A percentile compares a stretch with the other conserved stretches of the same genome.
Evolutionary conservation across 208 protist species (phyloP).

Genomic region (Naegleria fowleri): DNA sequence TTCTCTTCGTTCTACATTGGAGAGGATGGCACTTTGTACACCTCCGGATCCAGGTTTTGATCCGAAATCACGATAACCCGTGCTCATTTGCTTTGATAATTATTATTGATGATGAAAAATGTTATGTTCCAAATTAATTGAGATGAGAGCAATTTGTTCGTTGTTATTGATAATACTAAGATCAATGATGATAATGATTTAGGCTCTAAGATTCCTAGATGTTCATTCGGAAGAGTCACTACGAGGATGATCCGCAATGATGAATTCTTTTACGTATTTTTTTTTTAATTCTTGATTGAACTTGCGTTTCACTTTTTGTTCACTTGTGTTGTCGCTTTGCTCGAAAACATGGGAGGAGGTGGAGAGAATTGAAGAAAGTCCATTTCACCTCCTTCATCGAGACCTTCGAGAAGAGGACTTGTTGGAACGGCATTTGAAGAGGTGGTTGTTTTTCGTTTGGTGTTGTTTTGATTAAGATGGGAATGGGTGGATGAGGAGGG

Average conservation of each 20-base stretch:
- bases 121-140: too few species aligned
- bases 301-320: too few species aligned
- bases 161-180: too few species aligned
- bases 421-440: not conserved
- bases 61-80: constrained; percentile 3
- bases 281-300: too few species aligned
- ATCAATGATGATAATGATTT: too few species aligned
- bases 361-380: not conserved
- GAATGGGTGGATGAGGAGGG: too few species aligned
- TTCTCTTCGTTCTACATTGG: constrained; percentile 22
- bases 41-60: not conserved
- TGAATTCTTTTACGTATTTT: too few species aligned
- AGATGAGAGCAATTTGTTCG: too few species aligned
- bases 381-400: not conserved
- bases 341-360: not conserved
- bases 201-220: too few species aligned
- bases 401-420: not conserved
- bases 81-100: not conserved
- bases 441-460: not conserved
- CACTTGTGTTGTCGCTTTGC: too few species aligned
- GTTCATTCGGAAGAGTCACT: too few species aligned
- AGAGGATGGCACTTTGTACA: not conserved
- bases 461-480: not conserved
- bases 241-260: too few species aligned
- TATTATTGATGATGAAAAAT: not conserved